phyloP scores from a whole-genome alignment of 345 rosid species.

The Microthlaspi erraticum region DNA sequence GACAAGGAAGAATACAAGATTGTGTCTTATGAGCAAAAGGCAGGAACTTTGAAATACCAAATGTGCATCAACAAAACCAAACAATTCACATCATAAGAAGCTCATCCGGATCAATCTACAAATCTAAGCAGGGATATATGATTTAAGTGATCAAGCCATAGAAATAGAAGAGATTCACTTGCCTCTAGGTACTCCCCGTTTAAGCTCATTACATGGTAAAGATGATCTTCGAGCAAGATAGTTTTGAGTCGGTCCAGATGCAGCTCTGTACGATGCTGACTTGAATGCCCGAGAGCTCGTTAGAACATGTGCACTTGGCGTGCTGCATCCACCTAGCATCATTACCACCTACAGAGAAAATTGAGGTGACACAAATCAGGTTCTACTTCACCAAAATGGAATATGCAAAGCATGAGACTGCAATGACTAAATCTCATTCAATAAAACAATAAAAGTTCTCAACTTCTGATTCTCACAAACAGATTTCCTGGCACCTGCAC shows the following conservation, averaged over 20 bases:
- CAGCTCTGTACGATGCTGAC: slow-evolving; percentile 44
- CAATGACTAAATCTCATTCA: not conserved
- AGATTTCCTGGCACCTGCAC: no score
- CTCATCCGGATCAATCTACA: not conserved
- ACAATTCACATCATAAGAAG: not conserved
- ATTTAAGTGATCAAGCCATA: not conserved
- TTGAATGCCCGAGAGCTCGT: slow-evolving; percentile 48
- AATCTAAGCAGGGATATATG: not conserved
- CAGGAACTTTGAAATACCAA: slow-evolving; percentile 4
- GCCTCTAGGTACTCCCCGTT: slow-evolving; percentile 49
- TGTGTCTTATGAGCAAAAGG: not conserved
- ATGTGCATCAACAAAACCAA: not conserved
- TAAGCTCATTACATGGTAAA: slow-evolving; percentile 40
- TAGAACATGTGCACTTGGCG: slow-evolving; percentile 47
- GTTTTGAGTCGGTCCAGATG: slow-evolving; percentile 42
- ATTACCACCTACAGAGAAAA: slow-evolving; percentile 37
- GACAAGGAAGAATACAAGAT: slow-evolving; percentile 12
- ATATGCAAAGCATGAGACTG: not conserved
- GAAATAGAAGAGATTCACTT: slow-evolving; percentile 27
- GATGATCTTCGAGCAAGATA: slow-evolving; percentile 39
- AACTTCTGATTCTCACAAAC: not conserved
- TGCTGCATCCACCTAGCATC: slow-evolving; percentile 59
- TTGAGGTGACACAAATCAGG: not conserved
- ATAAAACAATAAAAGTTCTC: not conserved
- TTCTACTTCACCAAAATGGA: not conserved